Percentiles rank a stretch among this genome's conserved stretches.
Conservation (phyloP, 177 flowering plant genomes). For the Vitis hybrid region DNA sequence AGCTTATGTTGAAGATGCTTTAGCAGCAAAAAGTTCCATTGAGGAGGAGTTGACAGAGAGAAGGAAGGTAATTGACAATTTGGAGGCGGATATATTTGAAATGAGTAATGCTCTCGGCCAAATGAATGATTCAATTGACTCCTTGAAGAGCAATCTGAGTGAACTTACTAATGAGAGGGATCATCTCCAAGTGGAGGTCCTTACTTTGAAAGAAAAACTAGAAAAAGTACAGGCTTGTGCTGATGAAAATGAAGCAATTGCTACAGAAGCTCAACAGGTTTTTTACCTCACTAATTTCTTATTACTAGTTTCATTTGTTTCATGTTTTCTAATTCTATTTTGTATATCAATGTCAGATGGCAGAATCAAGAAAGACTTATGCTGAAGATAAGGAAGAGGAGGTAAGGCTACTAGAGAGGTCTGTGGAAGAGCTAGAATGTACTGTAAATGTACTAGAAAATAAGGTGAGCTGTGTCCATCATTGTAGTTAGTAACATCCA, state of each 20-base stretch:
- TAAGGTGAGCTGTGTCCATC: slow-evolving; percentile 50
- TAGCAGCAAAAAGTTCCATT: slow-evolving; percentile 36
- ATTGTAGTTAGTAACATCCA: not conserved
- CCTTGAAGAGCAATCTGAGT: slow-evolving; percentile 44
- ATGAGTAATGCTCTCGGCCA: slow-evolving; percentile 48
- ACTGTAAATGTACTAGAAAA: slow-evolving; percentile 84
- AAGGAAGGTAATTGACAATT: slow-evolving; percentile 37
- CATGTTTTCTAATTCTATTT: slow-evolving; percentile 15
- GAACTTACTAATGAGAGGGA: slow-evolving; percentile 54
- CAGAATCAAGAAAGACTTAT: slow-evolving; percentile 60
- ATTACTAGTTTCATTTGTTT: not conserved
- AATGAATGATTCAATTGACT: slow-evolving; percentile 45
- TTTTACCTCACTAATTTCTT: not conserved
- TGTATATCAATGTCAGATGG: slow-evolving; percentile 41
- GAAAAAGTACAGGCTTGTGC: slow-evolving; percentile 54
- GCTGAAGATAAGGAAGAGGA: slow-evolving; percentile 89
- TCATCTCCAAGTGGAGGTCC: slow-evolving; percentile 45
- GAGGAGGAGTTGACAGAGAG: slow-evolving; percentile 59
- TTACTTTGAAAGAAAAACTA: slow-evolving; percentile 57
- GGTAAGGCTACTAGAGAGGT: slow-evolving; percentile 79
- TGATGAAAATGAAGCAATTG: slow-evolving; percentile 72
- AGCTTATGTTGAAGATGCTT: slow-evolving; percentile 39
- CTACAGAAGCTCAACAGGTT: slow-evolving; percentile 82
- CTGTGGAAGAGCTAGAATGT: slow-evolving; percentile 90
- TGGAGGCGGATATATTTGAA: slow-evolving; percentile 59